These are phyloP conservation scores for Beauveria medogensis DNA, from an alignment of 2,329 filamentous ascomycete genomes.

Conservation along the genomic window DNA sequence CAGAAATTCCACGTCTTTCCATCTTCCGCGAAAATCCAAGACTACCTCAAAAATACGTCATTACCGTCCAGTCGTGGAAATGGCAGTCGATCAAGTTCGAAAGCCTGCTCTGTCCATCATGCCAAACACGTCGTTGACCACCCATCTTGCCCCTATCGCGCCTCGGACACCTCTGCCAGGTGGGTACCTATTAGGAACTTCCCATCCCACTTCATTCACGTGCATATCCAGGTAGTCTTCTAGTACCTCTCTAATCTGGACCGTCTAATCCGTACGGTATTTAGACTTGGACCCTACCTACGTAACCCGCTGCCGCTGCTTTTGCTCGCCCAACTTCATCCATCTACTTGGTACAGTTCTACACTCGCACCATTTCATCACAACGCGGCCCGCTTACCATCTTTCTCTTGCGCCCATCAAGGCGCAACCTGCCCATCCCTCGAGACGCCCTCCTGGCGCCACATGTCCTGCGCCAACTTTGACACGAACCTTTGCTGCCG, in stretches of 20 bases:
- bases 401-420: background rate
- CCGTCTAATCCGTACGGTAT: background rate
- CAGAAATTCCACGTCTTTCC: background rate
- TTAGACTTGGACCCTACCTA: conserved; percentile 2
- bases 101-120: background rate
- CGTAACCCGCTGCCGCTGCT: background rate
- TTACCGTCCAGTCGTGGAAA: background rate
- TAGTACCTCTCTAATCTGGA: background rate
- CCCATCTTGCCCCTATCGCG: background rate
- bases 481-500: background rate
- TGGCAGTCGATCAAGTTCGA: background rate
- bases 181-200: background rate
- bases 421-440: background rate
- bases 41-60: background rate
- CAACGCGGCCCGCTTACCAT: background rate
- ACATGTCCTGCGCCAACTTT: background rate
- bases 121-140: background rate
- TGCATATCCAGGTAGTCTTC: background rate
- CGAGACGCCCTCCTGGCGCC: background rate
- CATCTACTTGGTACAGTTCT: background rate
- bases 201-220: too few species aligned
- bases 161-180: background rate
- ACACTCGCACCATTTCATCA: background rate
- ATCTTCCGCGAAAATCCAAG: background rate
- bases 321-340: background rate